Base-by-base conservation (phyloP, 768 basidiomycete species). In the Lentinula aciculospora region DNA sequence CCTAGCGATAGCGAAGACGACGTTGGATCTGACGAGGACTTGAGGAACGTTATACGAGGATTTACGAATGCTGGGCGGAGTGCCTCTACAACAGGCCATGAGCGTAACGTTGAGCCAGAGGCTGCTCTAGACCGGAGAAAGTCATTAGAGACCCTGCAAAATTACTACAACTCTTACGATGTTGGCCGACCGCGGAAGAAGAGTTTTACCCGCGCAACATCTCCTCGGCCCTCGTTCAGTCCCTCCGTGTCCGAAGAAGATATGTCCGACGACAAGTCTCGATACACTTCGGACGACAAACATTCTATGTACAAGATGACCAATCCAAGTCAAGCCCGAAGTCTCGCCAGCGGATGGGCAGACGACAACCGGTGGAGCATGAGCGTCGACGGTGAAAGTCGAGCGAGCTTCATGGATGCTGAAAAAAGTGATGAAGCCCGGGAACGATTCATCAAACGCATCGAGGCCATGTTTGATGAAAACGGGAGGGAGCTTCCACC, bases 391-490 rank as follows among this genome's bases (percentile, higher is more conserved):
- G 68, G 78, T 50, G 79, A 82, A 64, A 78, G 78, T 60, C 78
- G 81, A 6, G 67, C 69, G 47, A 83, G 81, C 60, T 71, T 85
- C 54, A 58, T 85, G 65, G 83, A 85, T 60, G 66, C 71, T 21
- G 78, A 81, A 31, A 75, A 76, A 68, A 84, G 83, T 61, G 76
- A 74, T 62, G 68, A 73, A 62, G 73, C 76, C 51, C 69, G 83
- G 57, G 75, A 76, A 34, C 66, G 77, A 63, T 80, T 86, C 60
- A 71, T 85, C 50, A 64, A 71, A 59, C 69, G 78, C 31, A 80
- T 86, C 15, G 80, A 79, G 65, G 77, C 70, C 53, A 79, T 84
- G 79, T 76, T 79, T 64, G 75, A 72, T 50, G 66, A 69, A 34
- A 68, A 66, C 49, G 74, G 73, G 29, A 63, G 69, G 57, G 74